Base-by-base conservation (phyloP, 257 asterid species). In the Henckelia pumila region DNA sequence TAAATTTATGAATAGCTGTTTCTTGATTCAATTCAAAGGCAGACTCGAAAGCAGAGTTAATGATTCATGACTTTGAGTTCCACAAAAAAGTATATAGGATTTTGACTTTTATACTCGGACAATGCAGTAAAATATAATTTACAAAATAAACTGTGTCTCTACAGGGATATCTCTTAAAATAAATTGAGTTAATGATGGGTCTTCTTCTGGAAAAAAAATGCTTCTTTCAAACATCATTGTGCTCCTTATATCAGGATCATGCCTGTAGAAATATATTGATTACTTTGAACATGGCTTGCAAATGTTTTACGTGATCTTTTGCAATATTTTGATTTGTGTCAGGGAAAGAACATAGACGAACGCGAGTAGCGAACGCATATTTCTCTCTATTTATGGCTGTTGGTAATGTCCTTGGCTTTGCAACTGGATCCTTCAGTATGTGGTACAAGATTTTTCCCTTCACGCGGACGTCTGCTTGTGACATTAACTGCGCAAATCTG, bases 391-490 rank as follows among this genome's bases (percentile, higher is more conserved):
- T 84, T 78, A 88, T 88, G 95, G 98, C 98, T 16, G 80, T 89
- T 35, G 95, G 98, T 57, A 91, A 88, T 73, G 64, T 91, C 64
- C 90, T 91, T 56, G 98, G 97, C 29, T 91, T 71, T 59, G 98
- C 96, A 2, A 82, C 96, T 72, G 98, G 98, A 59, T 77, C 98
- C 56, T 88, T 81, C 71, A 87, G 88, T 73, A 70, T 68, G 70
- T 91, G 98, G 98, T 86, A 63, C 83, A 91, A 87, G 81, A 71
- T 86, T 64, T 78, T 91, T 44, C 95, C 95, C 3, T 91, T 88
- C 65, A 84, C 95, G 1, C 87, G 82, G 67, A 78, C 72, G 64
- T 16, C 91, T 14, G 96, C 88, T n/a, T 91, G 96, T 84, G 68
- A 74, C 53, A 35, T 81, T 74, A 85, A 78, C 85, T 91, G 98